A percentile compares a stretch with the other conserved stretches of the same genome.
phyloP scores from a whole-genome alignment of 306 rosid species.

The Sicyos baderoa region DNA sequence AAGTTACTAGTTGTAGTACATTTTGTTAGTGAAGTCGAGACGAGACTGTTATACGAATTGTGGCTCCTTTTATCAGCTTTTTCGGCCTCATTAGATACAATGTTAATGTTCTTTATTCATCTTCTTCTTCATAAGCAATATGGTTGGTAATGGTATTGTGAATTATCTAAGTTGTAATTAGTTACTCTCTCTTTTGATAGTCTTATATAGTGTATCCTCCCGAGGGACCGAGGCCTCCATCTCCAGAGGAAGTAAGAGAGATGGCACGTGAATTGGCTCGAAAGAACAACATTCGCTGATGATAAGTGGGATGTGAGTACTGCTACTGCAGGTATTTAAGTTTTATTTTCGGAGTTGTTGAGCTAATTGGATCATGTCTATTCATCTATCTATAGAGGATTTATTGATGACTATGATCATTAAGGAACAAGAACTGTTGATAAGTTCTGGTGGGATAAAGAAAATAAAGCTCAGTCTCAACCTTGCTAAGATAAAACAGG shows the following conservation, averaged over 20 bases:
- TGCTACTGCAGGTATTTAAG: background rate
- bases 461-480: background rate
- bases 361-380: background rate
- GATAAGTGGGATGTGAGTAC: background rate
- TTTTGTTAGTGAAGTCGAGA: background rate
- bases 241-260: constrained; percentile 78
- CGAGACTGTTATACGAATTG: background rate
- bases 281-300: constrained; percentile 44
- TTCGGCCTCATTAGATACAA: background rate
- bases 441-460: background rate
- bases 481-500: background rate
- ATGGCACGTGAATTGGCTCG: constrained; percentile 70
- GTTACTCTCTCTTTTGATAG: constrained; percentile 29
- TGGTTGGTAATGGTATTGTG: background rate
- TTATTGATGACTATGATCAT: background rate
- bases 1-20: background rate
- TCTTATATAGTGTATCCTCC: constrained; percentile 69
- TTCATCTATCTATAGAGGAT: background rate
- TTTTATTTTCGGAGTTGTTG: background rate
- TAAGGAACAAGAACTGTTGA: background rate
- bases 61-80: background rate
- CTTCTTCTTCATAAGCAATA: background rate
- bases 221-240: constrained; percentile 61
- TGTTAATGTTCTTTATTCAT: background rate
- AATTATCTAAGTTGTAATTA: background rate